A percentile compares a stretch with the other conserved stretches of the same genome.
Evolutionary conservation across 768 basidiomycete genomes (phyloP).

Genomic region (Tubosaeta sp.): DNA sequence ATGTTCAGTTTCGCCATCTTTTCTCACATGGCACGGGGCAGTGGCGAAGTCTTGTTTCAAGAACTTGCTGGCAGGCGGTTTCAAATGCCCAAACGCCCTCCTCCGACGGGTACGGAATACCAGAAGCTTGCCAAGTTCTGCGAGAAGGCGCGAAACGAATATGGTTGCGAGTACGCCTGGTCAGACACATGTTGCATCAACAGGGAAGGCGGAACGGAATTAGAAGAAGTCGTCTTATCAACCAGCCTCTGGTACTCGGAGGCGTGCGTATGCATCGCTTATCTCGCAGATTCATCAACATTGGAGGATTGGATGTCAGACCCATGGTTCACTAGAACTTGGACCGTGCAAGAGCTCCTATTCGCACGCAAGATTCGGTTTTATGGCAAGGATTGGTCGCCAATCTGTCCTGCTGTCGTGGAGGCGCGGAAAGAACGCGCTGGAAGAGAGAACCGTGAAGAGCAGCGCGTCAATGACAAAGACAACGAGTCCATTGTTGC

Average conservation of each 20-base stretch:
- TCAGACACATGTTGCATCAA: slow-evolving; percentile 27
- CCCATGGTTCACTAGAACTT: slow-evolving; percentile 22
- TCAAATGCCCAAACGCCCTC: slow-evolving; percentile 10
- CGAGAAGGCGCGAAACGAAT: slow-evolving; percentile 23
- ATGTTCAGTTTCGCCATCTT: slow-evolving; percentile 24
- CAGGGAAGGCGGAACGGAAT: slow-evolving; percentile 23
- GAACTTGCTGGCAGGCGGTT: slow-evolving; percentile 16
- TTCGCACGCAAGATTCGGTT: slow-evolving; percentile 22
- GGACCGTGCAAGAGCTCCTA: slow-evolving; percentile 23
- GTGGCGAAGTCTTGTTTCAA: slow-evolving; percentile 18
- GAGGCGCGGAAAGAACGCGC: slow-evolving; percentile 17
- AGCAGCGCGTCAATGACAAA: slow-evolving; percentile 22
- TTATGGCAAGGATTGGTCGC: slow-evolving; percentile 22
- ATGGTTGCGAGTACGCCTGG: slow-evolving; percentile 27
- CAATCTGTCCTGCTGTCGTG: slow-evolving; percentile 10
- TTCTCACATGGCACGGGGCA: slow-evolving; percentile 25
- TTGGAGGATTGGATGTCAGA: slow-evolving; percentile 22
- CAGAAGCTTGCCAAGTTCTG: slow-evolving; percentile 26
- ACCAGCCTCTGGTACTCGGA: slow-evolving; percentile 23
- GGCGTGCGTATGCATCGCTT: slow-evolving; percentile 20
- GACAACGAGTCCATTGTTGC: slow-evolving; percentile 15
- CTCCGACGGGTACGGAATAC: slow-evolving; percentile 19
- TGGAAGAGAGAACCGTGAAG: slow-evolving; percentile 4
- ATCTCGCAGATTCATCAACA: slow-evolving; percentile 18
- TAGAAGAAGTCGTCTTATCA: slow-evolving; percentile 26